phyloP scores from a whole-genome alignment of 441 rosid genomes.

The Mallotus japonicus region DNA sequence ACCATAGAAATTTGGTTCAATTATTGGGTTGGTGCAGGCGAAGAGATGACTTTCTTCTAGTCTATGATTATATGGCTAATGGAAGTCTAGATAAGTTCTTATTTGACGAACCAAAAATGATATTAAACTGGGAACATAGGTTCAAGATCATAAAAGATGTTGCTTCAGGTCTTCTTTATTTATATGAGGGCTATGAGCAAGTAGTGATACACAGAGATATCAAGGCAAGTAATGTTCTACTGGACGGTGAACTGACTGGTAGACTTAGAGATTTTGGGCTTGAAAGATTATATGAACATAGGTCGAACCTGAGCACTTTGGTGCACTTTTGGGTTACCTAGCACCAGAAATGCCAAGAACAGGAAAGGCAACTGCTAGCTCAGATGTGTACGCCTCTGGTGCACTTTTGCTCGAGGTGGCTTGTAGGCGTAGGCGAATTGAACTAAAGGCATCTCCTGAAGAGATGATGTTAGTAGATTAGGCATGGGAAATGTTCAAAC shows the following conservation, averaged over 20 bases:
- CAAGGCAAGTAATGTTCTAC: slow-evolving; percentile 60
- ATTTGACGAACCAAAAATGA: slow-evolving; percentile 43
- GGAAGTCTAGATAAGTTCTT: slow-evolving; percentile 72
- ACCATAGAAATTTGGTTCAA: slow-evolving; percentile 73
- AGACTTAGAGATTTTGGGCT: slow-evolving; percentile 82
- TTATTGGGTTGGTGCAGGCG: slow-evolving; percentile 73
- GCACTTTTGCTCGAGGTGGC: slow-evolving; percentile 71
- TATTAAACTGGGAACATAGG: slow-evolving; percentile 71
- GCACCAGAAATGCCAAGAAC: slow-evolving; percentile 82
- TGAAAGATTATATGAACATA: slow-evolving; percentile 74
- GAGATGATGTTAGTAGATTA: too few species aligned
- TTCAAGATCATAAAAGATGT: slow-evolving; percentile 65
- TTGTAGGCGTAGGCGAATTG: slow-evolving; percentile 77
- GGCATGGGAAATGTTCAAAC: too few species aligned
- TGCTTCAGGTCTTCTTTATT: slow-evolving; percentile 66
- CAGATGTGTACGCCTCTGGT: slow-evolving; percentile 88
- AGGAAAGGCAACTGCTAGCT: slow-evolving; percentile 64
- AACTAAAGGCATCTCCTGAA: slow-evolving; percentile 35
- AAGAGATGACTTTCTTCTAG: slow-evolving; percentile 61
- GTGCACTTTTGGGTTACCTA: slow-evolving; percentile 80
- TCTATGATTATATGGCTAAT: slow-evolving; percentile 77
- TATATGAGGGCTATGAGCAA: slow-evolving; percentile 82
- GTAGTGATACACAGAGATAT: too few species aligned
- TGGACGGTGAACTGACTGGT: slow-evolving; percentile 61
- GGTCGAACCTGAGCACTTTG: slow-evolving; percentile 72